Conservation (phyloP, 179 eudicot species). For the Camellia oleifera region DNA sequence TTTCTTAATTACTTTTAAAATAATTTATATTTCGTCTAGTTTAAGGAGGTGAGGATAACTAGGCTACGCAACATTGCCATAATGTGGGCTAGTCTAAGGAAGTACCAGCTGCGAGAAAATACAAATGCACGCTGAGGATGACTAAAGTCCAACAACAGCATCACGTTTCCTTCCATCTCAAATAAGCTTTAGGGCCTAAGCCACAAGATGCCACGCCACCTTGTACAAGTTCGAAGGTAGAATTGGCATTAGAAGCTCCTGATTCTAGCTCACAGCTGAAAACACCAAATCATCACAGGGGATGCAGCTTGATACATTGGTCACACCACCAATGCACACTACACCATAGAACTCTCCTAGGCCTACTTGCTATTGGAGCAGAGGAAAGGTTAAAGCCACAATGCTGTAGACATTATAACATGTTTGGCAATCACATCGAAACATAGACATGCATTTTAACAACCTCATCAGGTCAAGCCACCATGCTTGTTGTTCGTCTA, state of each 20-base stretch:
- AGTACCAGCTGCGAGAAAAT: neutral
- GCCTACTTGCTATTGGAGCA: neutral
- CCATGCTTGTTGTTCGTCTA: too few relatives aligned
- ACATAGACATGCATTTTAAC: too few relatives aligned
- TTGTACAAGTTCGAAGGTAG: neutral
- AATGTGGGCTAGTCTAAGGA: neutral
- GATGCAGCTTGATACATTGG: neutral
- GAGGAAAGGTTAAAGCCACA: neutral
- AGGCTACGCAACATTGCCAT: neutral
- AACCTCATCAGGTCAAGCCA: too few relatives aligned
- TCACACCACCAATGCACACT: neutral
- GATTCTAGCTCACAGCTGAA: neutral
- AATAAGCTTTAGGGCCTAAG: neutral
- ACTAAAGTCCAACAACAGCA: neutral
- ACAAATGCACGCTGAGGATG: neutral
- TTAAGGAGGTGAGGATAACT: too few relatives aligned
- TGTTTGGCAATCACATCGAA: too few relatives aligned
- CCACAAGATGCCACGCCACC: neutral
- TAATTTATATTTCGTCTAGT: too few relatives aligned
- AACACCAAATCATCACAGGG: neutral
- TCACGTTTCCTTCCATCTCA: conserved; percentile 4
- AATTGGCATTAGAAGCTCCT: neutral
- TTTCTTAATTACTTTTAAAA: too few relatives aligned
- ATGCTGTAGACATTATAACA: neutral
- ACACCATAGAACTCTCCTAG: neutral